Conservation (phyloP, 352 stramenopile genomes). For the Pythium apleroticum region DNA sequence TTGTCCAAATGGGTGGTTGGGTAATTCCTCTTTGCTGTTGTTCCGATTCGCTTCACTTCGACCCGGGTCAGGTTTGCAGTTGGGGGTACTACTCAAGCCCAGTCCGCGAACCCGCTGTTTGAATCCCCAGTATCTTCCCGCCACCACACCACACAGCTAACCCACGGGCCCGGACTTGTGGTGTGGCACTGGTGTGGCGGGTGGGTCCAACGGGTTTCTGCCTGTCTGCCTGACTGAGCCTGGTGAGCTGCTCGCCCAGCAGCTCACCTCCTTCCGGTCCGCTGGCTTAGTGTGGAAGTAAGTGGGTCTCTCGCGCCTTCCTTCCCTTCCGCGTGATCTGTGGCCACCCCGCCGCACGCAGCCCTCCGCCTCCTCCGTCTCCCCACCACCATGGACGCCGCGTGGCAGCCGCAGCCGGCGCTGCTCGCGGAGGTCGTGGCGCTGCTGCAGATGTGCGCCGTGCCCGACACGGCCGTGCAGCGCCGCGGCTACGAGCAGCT, state of each 20-base stretch:
- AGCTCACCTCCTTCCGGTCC: constrained; percentile 18
- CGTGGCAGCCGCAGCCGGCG: constrained; percentile 76
- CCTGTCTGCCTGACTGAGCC: constrained; percentile 21
- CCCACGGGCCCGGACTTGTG: constrained; percentile 10
- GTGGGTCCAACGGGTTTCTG: background rate
- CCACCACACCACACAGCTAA: background rate
- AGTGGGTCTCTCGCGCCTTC: background rate
- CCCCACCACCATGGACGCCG: constrained; percentile 34
- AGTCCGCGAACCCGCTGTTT: background rate
- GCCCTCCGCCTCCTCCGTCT: background rate
- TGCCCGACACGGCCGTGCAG: constrained; percentile 86
- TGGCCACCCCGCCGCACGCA: background rate
- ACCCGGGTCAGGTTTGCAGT: background rate
- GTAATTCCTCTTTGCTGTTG: constrained; percentile 8
- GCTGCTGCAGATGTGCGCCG: constrained; percentile 77
- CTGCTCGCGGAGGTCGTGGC: constrained; percentile 77
- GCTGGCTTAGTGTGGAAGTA: constrained; percentile 13
- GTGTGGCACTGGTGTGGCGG: constrained; percentile 32
- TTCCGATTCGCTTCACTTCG: background rate
- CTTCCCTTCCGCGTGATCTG: background rate
- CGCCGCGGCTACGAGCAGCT: constrained; percentile 79
- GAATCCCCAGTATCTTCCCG: background rate
- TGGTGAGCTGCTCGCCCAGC: constrained; percentile 13
- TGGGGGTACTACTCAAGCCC: background rate
- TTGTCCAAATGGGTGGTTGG: constrained; percentile 5